phyloP scores from a whole-genome alignment of 306 rosid genomes.

The Cucurbita argyrosperma region DNA sequence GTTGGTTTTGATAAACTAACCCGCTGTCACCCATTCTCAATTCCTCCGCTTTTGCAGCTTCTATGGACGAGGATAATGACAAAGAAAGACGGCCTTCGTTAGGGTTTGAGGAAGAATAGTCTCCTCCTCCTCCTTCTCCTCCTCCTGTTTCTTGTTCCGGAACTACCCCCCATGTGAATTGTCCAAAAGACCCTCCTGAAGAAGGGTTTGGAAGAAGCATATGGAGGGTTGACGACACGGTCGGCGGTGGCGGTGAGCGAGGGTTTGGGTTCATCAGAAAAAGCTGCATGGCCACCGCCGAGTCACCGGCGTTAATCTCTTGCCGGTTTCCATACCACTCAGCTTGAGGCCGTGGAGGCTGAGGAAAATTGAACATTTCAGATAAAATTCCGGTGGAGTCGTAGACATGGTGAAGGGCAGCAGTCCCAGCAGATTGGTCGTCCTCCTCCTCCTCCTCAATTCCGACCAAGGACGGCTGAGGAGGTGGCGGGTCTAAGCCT shows the following conservation, averaged over 20 bases:
- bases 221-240: slow-evolving; percentile 27
- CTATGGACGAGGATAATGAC: slow-evolving; percentile 8
- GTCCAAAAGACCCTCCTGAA: slow-evolving; percentile 6
- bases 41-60: slow-evolving; percentile 8
- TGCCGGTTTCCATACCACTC: slow-evolving; percentile 62
- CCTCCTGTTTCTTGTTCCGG: background rate
- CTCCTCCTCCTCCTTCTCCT: too few species aligned
- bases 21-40: slow-evolving; percentile 3
- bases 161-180: slow-evolving; percentile 9
- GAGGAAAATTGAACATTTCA: slow-evolving; percentile 75
- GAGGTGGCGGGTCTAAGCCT: slow-evolving; percentile 35
- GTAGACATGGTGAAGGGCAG: slow-evolving; percentile 35
- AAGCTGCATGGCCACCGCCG: slow-evolving; percentile 98
- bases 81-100: slow-evolving; percentile 1
- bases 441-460: slow-evolving; percentile 52
- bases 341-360: slow-evolving; percentile 6
- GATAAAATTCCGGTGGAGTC: slow-evolving; percentile 79
- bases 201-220: slow-evolving; percentile 7
- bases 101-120: background rate
- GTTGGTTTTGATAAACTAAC: background rate
- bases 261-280: slow-evolving; percentile 75
- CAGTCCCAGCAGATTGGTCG: slow-evolving; percentile 24
- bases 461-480: slow-evolving; percentile 42
- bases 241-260: slow-evolving; percentile 30
- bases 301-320: slow-evolving; percentile 48